Conservation (phyloP, 306 rosid genomes). For the Geum urbanum region DNA sequence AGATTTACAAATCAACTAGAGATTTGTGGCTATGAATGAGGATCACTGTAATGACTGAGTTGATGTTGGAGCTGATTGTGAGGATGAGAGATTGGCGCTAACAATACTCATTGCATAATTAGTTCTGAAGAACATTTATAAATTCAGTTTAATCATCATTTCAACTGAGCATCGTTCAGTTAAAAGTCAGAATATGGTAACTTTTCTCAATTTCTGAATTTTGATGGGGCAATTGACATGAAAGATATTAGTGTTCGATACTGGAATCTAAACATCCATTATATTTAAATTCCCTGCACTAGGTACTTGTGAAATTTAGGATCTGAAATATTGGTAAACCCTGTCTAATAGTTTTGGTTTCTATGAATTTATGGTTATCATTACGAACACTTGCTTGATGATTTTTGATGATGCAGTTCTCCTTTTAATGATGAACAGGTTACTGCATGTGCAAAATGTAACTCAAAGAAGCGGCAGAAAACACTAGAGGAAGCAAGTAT, state of each 20-base stretch:
- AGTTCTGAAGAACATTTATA: neutral
- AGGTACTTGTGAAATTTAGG: no score
- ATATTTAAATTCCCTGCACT: neutral
- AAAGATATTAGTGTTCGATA: neutral
- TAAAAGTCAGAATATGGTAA: neutral
- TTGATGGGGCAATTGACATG: neutral
- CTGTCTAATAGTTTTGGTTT: conserved; percentile 8
- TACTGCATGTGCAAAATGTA: conserved; percentile 84
- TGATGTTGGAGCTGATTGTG: no score
- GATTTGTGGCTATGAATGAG: no score
- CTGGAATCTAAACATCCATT: neutral
- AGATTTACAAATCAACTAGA: no score
- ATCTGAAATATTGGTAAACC: neutral
- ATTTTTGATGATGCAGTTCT: conserved; percentile 17
- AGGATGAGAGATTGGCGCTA: no score
- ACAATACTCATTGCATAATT: neutral
- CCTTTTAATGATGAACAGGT: conserved; percentile 42
- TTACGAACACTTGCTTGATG: conserved; percentile 10
- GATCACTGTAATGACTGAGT: no score
- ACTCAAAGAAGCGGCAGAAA: conserved; percentile 79
- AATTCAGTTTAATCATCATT: neutral
- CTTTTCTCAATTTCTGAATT: neutral
- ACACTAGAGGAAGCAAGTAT: conserved; percentile 78
- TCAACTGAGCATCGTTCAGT: neutral
- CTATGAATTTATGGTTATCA: neutral